Conservation (phyloP, 139 green algal species). For the Raphidocelis subcapitata region DNA sequence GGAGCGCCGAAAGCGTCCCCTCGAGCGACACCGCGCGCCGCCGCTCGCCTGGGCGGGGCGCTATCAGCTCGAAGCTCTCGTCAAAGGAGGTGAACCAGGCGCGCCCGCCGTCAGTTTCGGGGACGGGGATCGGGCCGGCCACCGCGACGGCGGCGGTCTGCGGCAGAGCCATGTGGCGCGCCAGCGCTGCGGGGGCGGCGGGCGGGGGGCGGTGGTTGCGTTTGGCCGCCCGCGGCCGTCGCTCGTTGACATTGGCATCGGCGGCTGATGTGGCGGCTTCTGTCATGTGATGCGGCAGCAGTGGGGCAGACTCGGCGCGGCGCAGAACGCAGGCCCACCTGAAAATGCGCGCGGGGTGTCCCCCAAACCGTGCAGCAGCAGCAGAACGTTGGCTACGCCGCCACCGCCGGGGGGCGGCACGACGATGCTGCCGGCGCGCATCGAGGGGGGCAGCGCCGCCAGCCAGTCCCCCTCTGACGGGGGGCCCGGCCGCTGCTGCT, state of each 20-base stretch:
- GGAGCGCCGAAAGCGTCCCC: conserved; percentile 2
- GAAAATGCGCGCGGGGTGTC: conserved; percentile 33
- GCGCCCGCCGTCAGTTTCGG: conserved; percentile 31
- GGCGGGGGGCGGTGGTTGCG: not conserved
- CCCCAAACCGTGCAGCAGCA: conserved; percentile 46
- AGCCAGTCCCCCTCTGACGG: not conserved
- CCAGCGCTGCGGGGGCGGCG: conserved; percentile 12
- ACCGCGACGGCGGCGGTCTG: conserved; percentile 42
- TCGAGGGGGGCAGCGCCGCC: conserved; percentile 14
- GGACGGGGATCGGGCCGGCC: conserved; percentile 28
- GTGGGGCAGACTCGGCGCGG: not conserved
- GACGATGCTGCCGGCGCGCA: conserved; percentile 9
- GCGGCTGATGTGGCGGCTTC: not conserved
- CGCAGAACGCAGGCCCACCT: not conserved
- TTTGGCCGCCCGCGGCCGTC: not conserved
- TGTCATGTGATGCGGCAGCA: not conserved
- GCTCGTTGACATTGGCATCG: not conserved
- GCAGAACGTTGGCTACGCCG: conserved; percentile 33
- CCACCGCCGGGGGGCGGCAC: conserved; percentile 27
- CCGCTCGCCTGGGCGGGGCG: conserved; percentile 26
- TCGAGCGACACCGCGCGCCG: conserved; percentile 27
- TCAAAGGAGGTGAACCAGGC: conserved; percentile 37
- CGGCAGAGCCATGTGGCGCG: conserved; percentile 34
- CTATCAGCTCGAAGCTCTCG: conserved; percentile 35
- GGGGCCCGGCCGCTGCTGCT: not conserved